Evolutionary conservation across 768 basidiomycete genomes (phyloP).

Genomic region (Guyanaporus albipodus): DNA sequence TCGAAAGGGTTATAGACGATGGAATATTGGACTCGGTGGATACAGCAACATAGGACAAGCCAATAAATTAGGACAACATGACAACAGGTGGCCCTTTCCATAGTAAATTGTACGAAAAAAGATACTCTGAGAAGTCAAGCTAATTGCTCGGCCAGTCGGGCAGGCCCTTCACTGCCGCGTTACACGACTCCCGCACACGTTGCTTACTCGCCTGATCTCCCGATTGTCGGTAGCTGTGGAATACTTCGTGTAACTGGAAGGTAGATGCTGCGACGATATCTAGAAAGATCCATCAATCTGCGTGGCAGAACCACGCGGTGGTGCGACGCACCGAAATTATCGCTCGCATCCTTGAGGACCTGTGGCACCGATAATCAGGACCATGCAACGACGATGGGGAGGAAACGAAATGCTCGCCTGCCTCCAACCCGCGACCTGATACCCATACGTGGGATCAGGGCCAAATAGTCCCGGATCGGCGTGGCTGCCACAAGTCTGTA

Average conservation of each 20-base stretch:
- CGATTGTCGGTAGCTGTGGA: conserved; percentile 69
- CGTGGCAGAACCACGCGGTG: background rate
- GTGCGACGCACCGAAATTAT: conserved; percentile 43
- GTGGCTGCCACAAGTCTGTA: conserved; percentile 42
- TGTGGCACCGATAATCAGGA: conserved; percentile 19
- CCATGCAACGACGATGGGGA: too few relatives aligned
- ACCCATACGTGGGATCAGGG: conserved; percentile 36
- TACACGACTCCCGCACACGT: conserved; percentile 74
- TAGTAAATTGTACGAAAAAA: background rate
- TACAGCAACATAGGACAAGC: background rate
- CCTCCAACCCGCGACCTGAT: conserved; percentile 51
- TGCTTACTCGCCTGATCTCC: conserved; percentile 66
- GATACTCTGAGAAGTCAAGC: background rate
- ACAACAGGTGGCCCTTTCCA: conserved; percentile 1
- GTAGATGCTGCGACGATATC: conserved; percentile 59
- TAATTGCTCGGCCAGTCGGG: conserved; percentile 64
- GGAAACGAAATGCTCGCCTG: conserved; percentile 36
- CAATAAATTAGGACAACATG: conserved; percentile 5
- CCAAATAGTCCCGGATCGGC: conserved; percentile 31
- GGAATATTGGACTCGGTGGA: background rate
- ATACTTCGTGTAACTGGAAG: conserved; percentile 77
- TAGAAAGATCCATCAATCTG: conserved; percentile 3
- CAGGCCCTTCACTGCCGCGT: conserved; percentile 65
- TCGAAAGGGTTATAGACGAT: conserved; percentile 42
- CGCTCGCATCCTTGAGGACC: conserved; percentile 55